Evolutionary conservation across 352 stramenopile species (phyloP), one percentile per base, ranked within the genome.

Genomic region (Thraustotheca clavata): DNA sequence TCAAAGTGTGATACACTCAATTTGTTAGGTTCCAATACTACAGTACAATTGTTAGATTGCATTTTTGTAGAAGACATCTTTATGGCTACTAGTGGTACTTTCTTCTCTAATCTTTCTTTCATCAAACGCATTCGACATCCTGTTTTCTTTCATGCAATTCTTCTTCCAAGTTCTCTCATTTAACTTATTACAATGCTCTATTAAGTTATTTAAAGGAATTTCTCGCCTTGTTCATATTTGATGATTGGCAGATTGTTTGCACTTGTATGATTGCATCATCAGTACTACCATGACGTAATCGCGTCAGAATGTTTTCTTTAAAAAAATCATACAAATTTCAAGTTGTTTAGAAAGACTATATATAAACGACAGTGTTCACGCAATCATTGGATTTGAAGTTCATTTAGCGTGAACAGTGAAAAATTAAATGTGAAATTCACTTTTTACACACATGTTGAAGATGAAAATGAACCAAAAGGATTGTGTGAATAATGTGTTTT

Each of bases 231-330:
- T 20, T 43, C 16, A 20, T 20, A 43, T 43, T 43, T 14, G 43
- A 50, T 50, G n/a, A n/a, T 50, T 22, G 43, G 11, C 43, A 14
- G 14, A 22, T 22, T 6, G 6, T 22, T 50, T 50, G 43, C 43
- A 50, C 43, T 50, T 50, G 43, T 50, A 12, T 14, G 43, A 50
- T 50, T 50, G 43, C 43, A 50, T 50, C 43, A 50, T 50, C 43
- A 29, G 6, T 50, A 6, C 43, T 33, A 22, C 43, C 22, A 50
- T 50, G 43, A 50, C 43, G 43, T 50, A 50, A 50, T 33, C 43
- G 43, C 43, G 43, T 50, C 43, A 50, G 14, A 29, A 22, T 33
- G 14, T 29, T 50, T 14, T 50, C 33, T 50, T 50, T 50, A 43
- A 18, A 43, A 43, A 43, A 20, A 20, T 43, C 16, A 20, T 20